phyloP scores from a whole-genome alignment of 2,329 filamentous ascomycete species.

The Penicillium aurantiogriseum region DNA sequence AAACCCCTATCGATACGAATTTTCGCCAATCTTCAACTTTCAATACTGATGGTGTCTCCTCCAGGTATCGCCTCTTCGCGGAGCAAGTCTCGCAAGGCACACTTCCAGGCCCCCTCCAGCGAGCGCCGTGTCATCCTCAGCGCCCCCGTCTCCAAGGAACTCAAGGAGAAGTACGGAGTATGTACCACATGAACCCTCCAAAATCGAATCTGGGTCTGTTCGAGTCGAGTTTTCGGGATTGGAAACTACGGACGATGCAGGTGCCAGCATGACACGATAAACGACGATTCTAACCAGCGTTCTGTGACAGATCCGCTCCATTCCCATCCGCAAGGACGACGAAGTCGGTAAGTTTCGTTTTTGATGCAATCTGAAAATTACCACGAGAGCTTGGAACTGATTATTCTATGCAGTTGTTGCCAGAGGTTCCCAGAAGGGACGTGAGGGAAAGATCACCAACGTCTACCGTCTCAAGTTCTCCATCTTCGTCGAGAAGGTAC shows the following conservation, averaged over 20 bases:
- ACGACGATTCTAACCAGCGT: slow-evolving; percentile 16
- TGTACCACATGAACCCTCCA: slow-evolving; percentile 36
- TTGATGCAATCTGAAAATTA: background rate
- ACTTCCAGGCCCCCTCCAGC: slow-evolving; percentile 94
- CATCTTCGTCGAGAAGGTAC: slow-evolving; percentile 86
- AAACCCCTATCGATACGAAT: slow-evolving; percentile 4
- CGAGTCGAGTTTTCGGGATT: slow-evolving; percentile 6
- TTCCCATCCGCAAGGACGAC: slow-evolving; percentile 97
- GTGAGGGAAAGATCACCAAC: slow-evolving; percentile 95
- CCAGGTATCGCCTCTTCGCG: slow-evolving; percentile 66
- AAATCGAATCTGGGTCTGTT: slow-evolving; percentile 10
- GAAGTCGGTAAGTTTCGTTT: slow-evolving; percentile 58
- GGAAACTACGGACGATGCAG: background rate
- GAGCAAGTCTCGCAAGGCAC: slow-evolving; percentile 98
- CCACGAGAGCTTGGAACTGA: background rate
- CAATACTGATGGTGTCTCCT: slow-evolving; percentile 10
- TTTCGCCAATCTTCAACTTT: slow-evolving; percentile 7
- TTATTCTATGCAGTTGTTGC: slow-evolving; percentile 59
- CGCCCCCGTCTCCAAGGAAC: slow-evolving; percentile 92
- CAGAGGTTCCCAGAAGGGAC: slow-evolving; percentile 93
- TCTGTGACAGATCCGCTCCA: slow-evolving; percentile 72
- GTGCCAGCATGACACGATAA: background rate
- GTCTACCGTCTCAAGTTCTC: slow-evolving; percentile 99
- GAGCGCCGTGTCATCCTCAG: slow-evolving; percentile 96
- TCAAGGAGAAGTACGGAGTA: slow-evolving; percentile 99